Evolutionary conservation across 495 filamentous ascomycete species (phyloP).

Genomic region (Opeltia flavorubescens): DNA sequence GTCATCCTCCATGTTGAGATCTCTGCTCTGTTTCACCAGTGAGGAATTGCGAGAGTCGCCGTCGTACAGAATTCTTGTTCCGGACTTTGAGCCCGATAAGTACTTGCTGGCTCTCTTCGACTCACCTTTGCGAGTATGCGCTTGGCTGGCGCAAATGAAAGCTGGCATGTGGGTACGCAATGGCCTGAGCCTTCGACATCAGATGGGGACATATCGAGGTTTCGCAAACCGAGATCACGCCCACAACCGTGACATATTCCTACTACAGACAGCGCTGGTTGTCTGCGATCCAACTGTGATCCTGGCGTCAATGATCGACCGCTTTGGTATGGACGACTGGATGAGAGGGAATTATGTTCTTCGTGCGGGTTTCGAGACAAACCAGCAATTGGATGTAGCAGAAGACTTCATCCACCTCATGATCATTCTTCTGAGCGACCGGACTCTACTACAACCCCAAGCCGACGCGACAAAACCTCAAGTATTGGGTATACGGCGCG

Average conservation of each 20-base stretch:
- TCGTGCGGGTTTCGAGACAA: conserved; percentile 59
- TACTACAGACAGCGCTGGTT: conserved; percentile 81
- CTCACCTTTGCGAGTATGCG: conserved; percentile 81
- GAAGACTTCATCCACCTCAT: conserved; percentile 94
- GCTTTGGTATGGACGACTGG: conserved; percentile 85
- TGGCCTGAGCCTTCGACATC: conserved; percentile 85
- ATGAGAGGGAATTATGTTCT: conserved; percentile 64
- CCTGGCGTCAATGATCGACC: conserved; percentile 78
- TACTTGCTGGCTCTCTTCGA: conserved; percentile 81
- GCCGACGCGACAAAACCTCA: conserved; percentile 53
- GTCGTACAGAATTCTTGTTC: conserved; percentile 32
- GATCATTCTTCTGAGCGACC: conserved; percentile 79
- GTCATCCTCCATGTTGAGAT: conserved; percentile 45
- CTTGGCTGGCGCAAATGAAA: conserved; percentile 96
- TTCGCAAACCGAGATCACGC: conserved; percentile 79
- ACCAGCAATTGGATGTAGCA: conserved; percentile 76
- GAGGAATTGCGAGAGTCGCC: conserved; percentile 45
- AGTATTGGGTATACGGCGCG: conserved; percentile 60
- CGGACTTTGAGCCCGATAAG: conserved; percentile 41
- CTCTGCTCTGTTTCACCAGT: conserved; percentile 46
- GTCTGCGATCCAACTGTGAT: conserved; percentile 72
- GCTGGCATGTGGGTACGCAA: conserved; percentile 98
- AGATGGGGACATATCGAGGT: conserved; percentile 81
- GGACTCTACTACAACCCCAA: conserved; percentile 59
- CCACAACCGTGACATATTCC: conserved; percentile 88